These are phyloP conservation scores for Melaleuca alternifolia DNA, from an alignment of 345 rosid genomes.

Conservation along the genomic window DNA sequence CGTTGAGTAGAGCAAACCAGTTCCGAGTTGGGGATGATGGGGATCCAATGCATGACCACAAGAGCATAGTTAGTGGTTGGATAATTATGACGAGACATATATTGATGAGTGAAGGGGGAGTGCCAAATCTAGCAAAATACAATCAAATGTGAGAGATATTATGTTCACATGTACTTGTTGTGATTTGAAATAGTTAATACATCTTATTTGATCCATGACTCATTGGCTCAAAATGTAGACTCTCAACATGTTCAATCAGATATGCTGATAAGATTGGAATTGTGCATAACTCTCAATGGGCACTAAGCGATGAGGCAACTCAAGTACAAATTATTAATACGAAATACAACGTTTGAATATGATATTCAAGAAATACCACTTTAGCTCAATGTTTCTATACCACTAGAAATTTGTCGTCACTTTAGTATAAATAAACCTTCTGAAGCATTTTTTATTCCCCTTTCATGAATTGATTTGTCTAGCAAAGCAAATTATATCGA, in stretches of 20 bases:
- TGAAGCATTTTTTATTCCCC: background rate
- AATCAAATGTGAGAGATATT: background rate
- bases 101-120: background rate
- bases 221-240: no score
- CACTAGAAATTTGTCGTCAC: background rate
- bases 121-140: background rate
- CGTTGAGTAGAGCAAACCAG: background rate
- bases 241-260: no score
- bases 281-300: background rate
- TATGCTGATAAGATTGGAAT: background rate
- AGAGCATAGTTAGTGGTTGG: background rate
- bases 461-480: background rate
- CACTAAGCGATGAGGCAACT: background rate
- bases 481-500: background rate
- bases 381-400: background rate
- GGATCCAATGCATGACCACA: background rate
- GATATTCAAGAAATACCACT: background rate
- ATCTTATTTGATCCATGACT: background rate
- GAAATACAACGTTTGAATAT: no score
- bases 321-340: no score
- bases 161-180: background rate
- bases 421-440: background rate
- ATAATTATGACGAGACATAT: background rate
- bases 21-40: background rate
- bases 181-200: no score